These are phyloP conservation scores for Populus pruinosa DNA, from an alignment of 345 rosid genomes.

Conservation along the genomic window DNA sequence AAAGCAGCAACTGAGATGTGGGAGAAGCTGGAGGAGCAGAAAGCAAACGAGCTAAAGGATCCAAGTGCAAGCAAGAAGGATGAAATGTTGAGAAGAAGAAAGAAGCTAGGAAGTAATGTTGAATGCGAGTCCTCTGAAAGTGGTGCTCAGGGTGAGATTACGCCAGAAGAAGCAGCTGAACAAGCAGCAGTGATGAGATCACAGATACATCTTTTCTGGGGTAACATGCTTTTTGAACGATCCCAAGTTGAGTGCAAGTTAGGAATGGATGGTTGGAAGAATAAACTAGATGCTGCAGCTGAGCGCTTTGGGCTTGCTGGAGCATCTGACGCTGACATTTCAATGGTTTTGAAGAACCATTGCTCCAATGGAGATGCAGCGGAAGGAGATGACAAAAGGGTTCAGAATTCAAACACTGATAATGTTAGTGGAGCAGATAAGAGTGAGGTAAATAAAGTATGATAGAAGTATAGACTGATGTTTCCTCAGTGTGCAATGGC, in stretches of 20 bases:
- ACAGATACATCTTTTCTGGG: slow-evolving; percentile 99
- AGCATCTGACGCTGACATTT: slow-evolving; percentile 80
- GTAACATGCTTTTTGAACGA: slow-evolving; percentile 90
- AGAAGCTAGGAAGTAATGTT: slow-evolving; percentile 54
- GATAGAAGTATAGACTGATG: slow-evolving; percentile 5
- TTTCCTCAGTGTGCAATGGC: not conserved
- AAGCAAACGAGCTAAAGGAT: slow-evolving; percentile 62
- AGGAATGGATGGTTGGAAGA: slow-evolving; percentile 68
- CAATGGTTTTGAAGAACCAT: slow-evolving; percentile 78
- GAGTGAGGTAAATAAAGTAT: slow-evolving; percentile 21
- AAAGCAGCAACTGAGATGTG: slow-evolving; percentile 90
- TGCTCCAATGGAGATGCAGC: slow-evolving; percentile 59
- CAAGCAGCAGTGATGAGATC: slow-evolving; percentile 96
- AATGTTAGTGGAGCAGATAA: slow-evolving; percentile 22
- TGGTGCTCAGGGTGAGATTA: slow-evolving; percentile 42
- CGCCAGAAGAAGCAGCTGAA: slow-evolving; percentile 88
- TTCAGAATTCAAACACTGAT: slow-evolving; percentile 9
- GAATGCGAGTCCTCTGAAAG: slow-evolving; percentile 45
- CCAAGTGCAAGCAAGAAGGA: slow-evolving; percentile 73
- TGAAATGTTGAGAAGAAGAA: slow-evolving; percentile 63
- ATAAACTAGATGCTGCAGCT: slow-evolving; percentile 70
- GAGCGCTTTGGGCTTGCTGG: slow-evolving; percentile 91
- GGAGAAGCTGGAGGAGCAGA: slow-evolving; percentile 93
- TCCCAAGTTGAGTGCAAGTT: slow-evolving; percentile 97
- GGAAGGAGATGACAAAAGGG: slow-evolving; percentile 48